Conservation (phyloP, 192 early-diverging fungal genomes). For the Umbelopsis vinacea region DNA sequence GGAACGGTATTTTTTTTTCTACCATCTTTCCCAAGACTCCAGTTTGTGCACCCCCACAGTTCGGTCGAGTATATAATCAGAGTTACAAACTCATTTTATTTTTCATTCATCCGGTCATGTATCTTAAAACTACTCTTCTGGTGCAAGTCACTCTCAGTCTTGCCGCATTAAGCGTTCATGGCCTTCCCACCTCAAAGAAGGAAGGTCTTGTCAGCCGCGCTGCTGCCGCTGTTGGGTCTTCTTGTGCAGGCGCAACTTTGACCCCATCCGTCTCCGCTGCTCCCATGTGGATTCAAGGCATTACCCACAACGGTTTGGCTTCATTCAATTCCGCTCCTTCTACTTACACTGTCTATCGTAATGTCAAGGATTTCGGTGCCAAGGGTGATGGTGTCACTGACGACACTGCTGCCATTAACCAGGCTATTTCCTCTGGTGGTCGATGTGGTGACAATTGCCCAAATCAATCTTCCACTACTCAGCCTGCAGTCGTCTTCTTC, state of each 20-base stretch:
- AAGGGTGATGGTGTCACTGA: constrained; percentile 49
- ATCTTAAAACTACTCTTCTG: neutral
- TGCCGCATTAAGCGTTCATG: neutral
- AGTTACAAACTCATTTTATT: neutral
- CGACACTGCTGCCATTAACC: constrained; percentile 50
- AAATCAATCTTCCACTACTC: constrained; percentile 36
- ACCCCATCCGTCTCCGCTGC: neutral
- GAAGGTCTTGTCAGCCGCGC: neutral
- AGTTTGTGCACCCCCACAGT: neutral
- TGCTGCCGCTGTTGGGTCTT: neutral
- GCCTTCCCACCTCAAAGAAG: neutral
- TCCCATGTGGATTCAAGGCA: constrained; percentile 19
- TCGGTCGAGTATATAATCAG: neutral
- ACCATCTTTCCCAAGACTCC: too few relatives aligned
- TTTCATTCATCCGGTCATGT: neutral
- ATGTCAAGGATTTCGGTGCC: constrained; percentile 36
- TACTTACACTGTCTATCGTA: constrained; percentile 39
- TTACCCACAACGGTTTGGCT: constrained; percentile 14
- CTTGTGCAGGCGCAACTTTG: neutral
- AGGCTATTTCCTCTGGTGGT: constrained; percentile 36
- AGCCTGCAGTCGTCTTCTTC: constrained; percentile 49
- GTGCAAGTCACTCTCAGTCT: neutral
- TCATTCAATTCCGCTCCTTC: constrained; percentile 20
- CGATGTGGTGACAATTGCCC: constrained; percentile 46
- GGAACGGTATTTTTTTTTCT: too few relatives aligned